A percentile compares a stretch with the other conserved stretches of the same genome.
These are phyloP conservation scores for Raphanus hybrid DNA, from an alignment of 441 rosid genomes.

Conservation along the genomic window DNA sequence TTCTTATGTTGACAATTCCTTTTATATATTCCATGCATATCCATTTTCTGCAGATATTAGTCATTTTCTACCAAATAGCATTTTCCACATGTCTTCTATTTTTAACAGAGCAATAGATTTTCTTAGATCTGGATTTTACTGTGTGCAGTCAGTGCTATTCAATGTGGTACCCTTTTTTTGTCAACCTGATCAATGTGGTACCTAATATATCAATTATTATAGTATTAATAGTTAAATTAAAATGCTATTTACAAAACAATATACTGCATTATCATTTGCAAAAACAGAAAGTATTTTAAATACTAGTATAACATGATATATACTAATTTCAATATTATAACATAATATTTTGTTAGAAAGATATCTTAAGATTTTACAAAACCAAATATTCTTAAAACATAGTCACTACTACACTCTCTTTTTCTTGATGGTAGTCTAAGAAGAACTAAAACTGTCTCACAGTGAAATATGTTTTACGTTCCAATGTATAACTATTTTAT, in stretches of 20 bases:
- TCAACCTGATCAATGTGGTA: slow-evolving; percentile 1
- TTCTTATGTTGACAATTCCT: slow-evolving; percentile 4
- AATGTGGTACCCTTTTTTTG: background rate
- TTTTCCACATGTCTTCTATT: slow-evolving; percentile 27
- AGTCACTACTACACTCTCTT: background rate
- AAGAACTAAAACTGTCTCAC: too few relatives aligned
- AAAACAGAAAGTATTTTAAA: background rate
- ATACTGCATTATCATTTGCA: background rate
- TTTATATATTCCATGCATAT: background rate
- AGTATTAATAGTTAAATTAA: background rate
- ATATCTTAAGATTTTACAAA: background rate
- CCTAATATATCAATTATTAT: background rate
- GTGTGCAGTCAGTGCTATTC: slow-evolving; percentile 17
- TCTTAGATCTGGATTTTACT: slow-evolving; percentile 26
- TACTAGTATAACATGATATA: background rate
- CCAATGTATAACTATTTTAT: background rate
- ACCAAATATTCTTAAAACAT: background rate
- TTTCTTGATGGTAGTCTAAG: background rate
- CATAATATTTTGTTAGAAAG: background rate
- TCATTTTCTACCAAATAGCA: slow-evolving; percentile 23
- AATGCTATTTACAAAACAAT: background rate
- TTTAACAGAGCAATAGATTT: slow-evolving; percentile 22
- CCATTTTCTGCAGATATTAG: slow-evolving; percentile 13
- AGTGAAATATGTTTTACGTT: background rate
- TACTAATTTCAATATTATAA: too few relatives aligned